These are phyloP conservation scores for Yamadazyma mexicana DNA, from an alignment of 1,139 yeast genomes.

Conservation along the genomic window DNA sequence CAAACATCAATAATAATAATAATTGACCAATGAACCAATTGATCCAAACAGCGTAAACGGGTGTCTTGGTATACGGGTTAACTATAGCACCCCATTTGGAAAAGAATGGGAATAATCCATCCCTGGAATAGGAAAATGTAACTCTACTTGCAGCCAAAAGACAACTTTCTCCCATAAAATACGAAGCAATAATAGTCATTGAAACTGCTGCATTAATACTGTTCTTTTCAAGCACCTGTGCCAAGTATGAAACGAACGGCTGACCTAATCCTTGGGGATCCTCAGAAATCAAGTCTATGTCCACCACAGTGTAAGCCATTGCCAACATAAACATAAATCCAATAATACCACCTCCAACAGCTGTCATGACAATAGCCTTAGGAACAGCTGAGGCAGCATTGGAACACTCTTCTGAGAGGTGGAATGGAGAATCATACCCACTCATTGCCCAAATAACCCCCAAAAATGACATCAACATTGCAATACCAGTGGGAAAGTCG, in stretches of 20 bases:
- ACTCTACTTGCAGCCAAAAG: conserved; percentile 72
- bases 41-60: conserved; percentile 69
- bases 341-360: conserved; percentile 59
- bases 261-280: conserved; percentile 59
- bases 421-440: conserved; percentile 76
- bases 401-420: conserved; percentile 68
- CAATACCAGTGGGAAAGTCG: conserved; percentile 67
- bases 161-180: conserved; percentile 70
- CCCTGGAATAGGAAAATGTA: conserved; percentile 68
- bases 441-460: conserved; percentile 78
- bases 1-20: conserved; percentile 59
- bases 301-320: conserved; percentile 63
- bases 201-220: conserved; percentile 57
- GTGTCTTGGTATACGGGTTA: conserved; percentile 57
- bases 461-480: conserved; percentile 59
- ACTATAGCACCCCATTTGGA: conserved; percentile 52
- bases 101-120: conserved; percentile 66
- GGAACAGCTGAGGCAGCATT: conserved; percentile 69
- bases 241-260: conserved; percentile 60
- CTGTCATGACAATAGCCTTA: conserved; percentile 63
- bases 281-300: conserved; percentile 49
- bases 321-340: conserved; percentile 67
- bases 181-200: conserved; percentile 59
- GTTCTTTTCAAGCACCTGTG: conserved; percentile 48
- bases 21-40: conserved; percentile 60